These are phyloP conservation scores for Cytospora schulzeri DNA, from an alignment of 2,329 filamentous ascomycete species.

Conservation along the genomic window DNA sequence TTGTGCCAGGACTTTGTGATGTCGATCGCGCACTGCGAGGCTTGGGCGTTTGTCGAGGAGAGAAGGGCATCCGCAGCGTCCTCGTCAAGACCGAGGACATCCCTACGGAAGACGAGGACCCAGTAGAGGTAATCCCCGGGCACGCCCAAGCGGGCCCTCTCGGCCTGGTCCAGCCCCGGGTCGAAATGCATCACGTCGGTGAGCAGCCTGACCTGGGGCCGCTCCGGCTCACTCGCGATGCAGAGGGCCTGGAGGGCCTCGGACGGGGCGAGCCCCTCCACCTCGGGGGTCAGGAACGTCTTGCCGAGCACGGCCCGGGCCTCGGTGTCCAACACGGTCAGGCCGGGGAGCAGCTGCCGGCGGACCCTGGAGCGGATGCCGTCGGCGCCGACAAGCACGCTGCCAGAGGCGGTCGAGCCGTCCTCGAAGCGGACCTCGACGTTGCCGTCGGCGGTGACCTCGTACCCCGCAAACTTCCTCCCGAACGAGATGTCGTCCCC, in stretches of 20 bases:
- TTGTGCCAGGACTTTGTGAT: constrained; percentile 11
- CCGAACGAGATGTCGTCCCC: constrained; percentile 37
- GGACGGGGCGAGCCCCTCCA: constrained; percentile 28
- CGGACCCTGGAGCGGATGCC: constrained; percentile 41
- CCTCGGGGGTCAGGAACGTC: constrained; percentile 37
- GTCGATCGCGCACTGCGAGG: neutral
- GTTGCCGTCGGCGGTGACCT: constrained; percentile 17
- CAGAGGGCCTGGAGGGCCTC: constrained; percentile 32
- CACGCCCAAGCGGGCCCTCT: constrained; percentile 9
- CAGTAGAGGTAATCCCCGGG: constrained; percentile 40
- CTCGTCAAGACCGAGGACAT: neutral
- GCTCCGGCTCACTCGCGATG: constrained; percentile 30
- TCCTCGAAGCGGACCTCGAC: constrained; percentile 39
- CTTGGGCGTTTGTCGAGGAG: no score
- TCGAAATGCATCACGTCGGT: constrained; percentile 28
- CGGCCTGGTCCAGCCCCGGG: neutral
- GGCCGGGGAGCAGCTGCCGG: constrained; percentile 40
- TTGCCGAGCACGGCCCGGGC: constrained; percentile 44
- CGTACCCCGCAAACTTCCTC: constrained; percentile 34
- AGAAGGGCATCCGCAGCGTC: neutral
- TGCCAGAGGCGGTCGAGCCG: constrained; percentile 36
- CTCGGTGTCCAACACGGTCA: constrained; percentile 40
- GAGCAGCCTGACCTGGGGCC: constrained; percentile 26
- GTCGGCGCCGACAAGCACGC: constrained; percentile 43
- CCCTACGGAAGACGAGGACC: constrained; percentile 33